Evolutionary conservation across 2,329 filamentous ascomycete species (phyloP), one percentile per base, ranked within the genome.

Genomic region (Huntiella decipiens): DNA sequence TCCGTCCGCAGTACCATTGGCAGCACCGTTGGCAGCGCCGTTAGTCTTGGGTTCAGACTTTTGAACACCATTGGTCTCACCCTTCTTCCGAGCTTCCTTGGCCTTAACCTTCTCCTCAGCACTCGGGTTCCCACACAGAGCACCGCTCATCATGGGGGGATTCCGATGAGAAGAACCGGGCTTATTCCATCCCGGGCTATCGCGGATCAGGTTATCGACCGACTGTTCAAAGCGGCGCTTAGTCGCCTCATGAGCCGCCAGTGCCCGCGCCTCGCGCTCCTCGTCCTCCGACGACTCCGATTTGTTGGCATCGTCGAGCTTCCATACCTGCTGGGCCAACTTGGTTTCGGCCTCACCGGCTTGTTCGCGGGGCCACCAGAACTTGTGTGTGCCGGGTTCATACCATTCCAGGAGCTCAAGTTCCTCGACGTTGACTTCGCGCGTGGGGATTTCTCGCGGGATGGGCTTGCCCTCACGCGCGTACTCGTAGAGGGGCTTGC

Each of bases 401-500:
- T 75, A 77, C 67, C 84, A 98, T 57, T 95, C 84, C 5, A 92
- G 57, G 49, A 96, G 61, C 58, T 92, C 82, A 53, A 95, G 61
- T 34, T 86, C 73, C 40, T 71, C 62, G 0, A 93, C 83, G 44
- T 84, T 77, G 35, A 96, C 83, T 2, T 82, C 73, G 48, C 88
- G 68, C 45, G 81, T 75, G 58, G 86, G 70, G 49, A 98, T 91
- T 59, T 93, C 81, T 47, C 80, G 69, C 0, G 91, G 91, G 12
- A 94, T 79, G 33, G 83, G 75, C 56, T 81, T 85, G 12, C 91
- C 91, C 59, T 87, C 84, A 42, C 91, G 73, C 15, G 91, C 91
- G 61, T 96, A 96, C 63, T 98, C 87, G 59, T 98, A 98, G 42
- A 95, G 69, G 32, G 84, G 82, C 66, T 95, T 95, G 2, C 91